phyloP scores from a whole-genome alignment of 805 yeast species.

The Wickerhamomyces canadensis region DNA sequence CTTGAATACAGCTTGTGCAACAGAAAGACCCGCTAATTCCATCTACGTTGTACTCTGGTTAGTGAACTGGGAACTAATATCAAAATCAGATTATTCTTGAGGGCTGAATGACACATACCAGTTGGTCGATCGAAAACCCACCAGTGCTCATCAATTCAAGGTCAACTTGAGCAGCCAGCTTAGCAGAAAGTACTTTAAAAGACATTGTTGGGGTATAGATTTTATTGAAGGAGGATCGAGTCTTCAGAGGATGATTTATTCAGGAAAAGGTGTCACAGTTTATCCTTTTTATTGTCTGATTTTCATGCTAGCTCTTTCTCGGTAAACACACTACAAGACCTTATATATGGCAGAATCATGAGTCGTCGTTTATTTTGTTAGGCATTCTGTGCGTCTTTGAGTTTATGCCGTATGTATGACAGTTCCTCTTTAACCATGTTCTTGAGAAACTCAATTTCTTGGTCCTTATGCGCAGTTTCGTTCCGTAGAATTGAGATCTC shows the following conservation, averaged over 20 bases:
- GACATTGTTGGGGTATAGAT: not conserved
- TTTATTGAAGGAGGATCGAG: too few relatives aligned
- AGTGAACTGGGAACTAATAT: too few relatives aligned
- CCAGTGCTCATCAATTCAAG: slow-evolving; percentile 81
- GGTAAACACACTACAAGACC: not conserved
- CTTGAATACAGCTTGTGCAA: slow-evolving; percentile 76
- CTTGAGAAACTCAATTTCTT: slow-evolving; percentile 19
- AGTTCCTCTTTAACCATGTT: slow-evolving; percentile 21
- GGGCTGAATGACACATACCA: too few relatives aligned
- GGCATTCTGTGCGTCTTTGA: slow-evolving; percentile 9
- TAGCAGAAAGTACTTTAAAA: slow-evolving; percentile 39
- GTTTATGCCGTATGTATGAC: slow-evolving; percentile 18
- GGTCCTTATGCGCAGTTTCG: slow-evolving; percentile 10
- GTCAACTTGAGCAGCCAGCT: slow-evolving; percentile 71
- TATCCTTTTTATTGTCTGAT: not conserved
- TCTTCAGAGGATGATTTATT: too few relatives aligned
- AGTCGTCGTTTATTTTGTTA: not conserved
- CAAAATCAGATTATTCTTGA: too few relatives aligned
- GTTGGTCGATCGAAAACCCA: slow-evolving; percentile 77
- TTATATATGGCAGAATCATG: not conserved
- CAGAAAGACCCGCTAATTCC: slow-evolving; percentile 96
- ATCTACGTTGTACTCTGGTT: too few relatives aligned
- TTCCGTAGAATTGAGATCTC: slow-evolving; percentile 8
- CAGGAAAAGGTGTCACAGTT: too few relatives aligned
- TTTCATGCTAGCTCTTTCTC: not conserved